Conservation (phyloP, 495 filamentous ascomycete genomes). For the Podospora pseudopauciseta region DNA sequence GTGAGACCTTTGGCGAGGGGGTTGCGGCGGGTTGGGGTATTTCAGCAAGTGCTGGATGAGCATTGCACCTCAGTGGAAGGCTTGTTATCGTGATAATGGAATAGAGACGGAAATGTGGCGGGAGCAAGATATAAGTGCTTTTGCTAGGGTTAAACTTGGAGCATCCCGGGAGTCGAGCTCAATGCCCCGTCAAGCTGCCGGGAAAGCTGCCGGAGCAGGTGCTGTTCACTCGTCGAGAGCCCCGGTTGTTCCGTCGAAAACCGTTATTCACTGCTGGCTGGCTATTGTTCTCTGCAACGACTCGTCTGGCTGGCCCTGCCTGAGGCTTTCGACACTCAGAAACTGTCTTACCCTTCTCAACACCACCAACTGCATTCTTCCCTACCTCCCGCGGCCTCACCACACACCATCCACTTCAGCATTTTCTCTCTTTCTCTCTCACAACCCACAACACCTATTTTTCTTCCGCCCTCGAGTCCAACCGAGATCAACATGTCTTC, state of each 20-base stretch:
- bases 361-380: not conserved
- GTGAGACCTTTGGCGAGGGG: not conserved
- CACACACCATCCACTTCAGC: not conserved
- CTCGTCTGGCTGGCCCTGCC: slow-evolving; percentile 4
- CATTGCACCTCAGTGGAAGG: not conserved
- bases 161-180: not conserved
- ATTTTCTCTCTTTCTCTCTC: not conserved
- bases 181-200: not conserved
- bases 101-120: not conserved
- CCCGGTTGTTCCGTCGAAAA: not conserved
- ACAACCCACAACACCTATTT: not conserved
- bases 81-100: not conserved
- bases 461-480: not conserved
- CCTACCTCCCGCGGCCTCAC: not conserved
- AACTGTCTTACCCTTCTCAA: not conserved
- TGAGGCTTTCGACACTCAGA: not conserved
- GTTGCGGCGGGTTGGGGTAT: not conserved
- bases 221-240: not conserved
- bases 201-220: not conserved
- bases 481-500: slow-evolving; percentile 12
- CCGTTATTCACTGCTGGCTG: not conserved
- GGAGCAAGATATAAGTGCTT: not conserved
- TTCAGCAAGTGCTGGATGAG: slow-evolving; percentile 1
- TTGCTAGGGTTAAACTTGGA: not conserved
- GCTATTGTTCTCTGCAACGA: not conserved